Conservation (phyloP, 2,329 filamentous ascomycete species). For the Gaeumannomyces tritici region DNA sequence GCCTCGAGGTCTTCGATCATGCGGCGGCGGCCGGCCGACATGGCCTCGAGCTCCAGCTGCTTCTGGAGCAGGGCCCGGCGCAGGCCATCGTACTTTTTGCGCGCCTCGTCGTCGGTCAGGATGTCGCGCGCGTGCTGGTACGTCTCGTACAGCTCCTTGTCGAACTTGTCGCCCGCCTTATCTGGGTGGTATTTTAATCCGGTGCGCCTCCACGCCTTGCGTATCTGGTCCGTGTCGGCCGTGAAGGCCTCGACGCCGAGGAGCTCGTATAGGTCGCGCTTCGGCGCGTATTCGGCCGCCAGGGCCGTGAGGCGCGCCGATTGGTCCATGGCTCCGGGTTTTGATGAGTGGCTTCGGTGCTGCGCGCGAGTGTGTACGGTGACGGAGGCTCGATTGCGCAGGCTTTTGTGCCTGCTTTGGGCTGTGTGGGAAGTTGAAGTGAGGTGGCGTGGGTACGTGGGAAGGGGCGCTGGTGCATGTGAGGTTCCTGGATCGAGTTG, state of each 20-base stretch:
- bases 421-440: no score
- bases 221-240: conserved; percentile 60
- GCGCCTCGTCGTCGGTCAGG: conserved; percentile 59
- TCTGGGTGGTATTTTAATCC: conserved; percentile 84
- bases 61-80: conserved; percentile 62
- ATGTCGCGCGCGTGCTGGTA: conserved; percentile 83
- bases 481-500: no score
- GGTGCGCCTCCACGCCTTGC: conserved; percentile 74
- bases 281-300: conserved; percentile 49
- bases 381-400: no score
- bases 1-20: conserved; percentile 84
- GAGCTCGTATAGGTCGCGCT: conserved; percentile 70
- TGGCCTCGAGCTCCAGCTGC: conserved; percentile 59
- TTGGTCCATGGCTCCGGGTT: not conserved
- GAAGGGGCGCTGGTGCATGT: no score
- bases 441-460: no score
- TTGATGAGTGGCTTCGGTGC: not conserved
- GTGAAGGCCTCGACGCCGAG: conserved; percentile 53
- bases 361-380: no score
- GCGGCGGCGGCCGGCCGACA: conserved; percentile 61
- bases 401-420: no score
- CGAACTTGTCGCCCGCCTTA: conserved; percentile 68
- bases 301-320: conserved; percentile 37
- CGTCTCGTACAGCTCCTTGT: conserved; percentile 74
- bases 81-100: conserved; percentile 68